Percentiles rank a stretch among this genome's conserved stretches.
phyloP scores from a whole-genome alignment of 1,284 basidiomycete species.

The Rhodotorula glutinis region DNA sequence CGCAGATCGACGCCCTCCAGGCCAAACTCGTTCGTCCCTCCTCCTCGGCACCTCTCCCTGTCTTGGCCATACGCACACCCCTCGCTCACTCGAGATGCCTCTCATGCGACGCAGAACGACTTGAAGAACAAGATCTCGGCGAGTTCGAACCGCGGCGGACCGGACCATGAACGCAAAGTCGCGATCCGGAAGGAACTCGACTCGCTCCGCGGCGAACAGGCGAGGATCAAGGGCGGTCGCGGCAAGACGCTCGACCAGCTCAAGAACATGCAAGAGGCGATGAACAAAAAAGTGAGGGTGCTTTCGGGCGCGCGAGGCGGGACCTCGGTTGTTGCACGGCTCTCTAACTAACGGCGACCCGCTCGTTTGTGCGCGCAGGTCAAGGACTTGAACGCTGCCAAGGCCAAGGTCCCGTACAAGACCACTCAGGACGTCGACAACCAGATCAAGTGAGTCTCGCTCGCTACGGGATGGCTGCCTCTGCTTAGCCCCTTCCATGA shows the following conservation, averaged over 20 bases:
- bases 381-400: slow-evolving; percentile 81
- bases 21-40: slow-evolving; percentile 65
- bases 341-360: too few relatives aligned
- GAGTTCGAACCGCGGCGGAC: slow-evolving; percentile 48
- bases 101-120: slow-evolving; percentile 57
- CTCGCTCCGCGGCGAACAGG: slow-evolving; percentile 72
- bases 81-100: background rate
- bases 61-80: too few relatives aligned
- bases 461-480: background rate
- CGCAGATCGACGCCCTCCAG: slow-evolving; percentile 77
- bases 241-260: slow-evolving; percentile 78
- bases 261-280: slow-evolving; percentile 71
- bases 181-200: slow-evolving; percentile 80
- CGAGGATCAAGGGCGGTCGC: slow-evolving; percentile 70
- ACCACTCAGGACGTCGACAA: slow-evolving; percentile 82
- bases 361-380: slow-evolving; percentile 54
- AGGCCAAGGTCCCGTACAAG: slow-evolving; percentile 79
- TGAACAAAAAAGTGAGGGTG: slow-evolving; percentile 76
- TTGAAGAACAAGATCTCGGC: slow-evolving; percentile 77
- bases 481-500: too few relatives aligned
- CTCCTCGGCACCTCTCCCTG: too few relatives aligned
- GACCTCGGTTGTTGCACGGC: slow-evolving; percentile 3
- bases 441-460: slow-evolving; percentile 66
- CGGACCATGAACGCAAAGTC: slow-evolving; percentile 65
- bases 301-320: slow-evolving; percentile 38